Percentiles rank a stretch among this genome's conserved stretches.
Conservation (phyloP, 2,329 filamentous ascomycete genomes). For the Colletotrichum tabaci region DNA sequence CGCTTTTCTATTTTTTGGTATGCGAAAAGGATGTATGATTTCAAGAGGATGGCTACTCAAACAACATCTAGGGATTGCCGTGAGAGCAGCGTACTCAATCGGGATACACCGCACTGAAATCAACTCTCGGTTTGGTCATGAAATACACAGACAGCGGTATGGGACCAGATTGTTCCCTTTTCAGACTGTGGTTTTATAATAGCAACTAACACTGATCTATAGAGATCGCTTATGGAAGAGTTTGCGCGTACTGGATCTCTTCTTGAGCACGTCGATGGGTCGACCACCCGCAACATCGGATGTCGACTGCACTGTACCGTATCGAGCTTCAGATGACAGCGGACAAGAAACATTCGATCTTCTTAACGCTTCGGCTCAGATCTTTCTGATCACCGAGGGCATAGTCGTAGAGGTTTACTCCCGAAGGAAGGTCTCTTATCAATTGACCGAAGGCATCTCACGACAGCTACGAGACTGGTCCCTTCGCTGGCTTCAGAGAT, state of each 20-base stretch:
- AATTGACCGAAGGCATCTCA: conserved; percentile 68
- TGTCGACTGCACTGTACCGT: conserved; percentile 68
- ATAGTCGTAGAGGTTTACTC: conserved; percentile 69
- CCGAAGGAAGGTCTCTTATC: conserved; percentile 66
- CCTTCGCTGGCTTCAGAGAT: conserved; percentile 60
- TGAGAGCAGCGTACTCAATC: conserved; percentile 66
- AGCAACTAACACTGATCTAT: conserved; percentile 10
- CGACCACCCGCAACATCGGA: conserved; percentile 68
- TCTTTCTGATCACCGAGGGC: conserved; percentile 65
- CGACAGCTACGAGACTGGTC: conserved; percentile 68
- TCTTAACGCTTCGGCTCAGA: conserved; percentile 67
- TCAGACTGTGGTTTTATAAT: too few relatives aligned
- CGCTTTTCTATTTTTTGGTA: conserved; percentile 66
- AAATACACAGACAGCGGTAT: conserved; percentile 57
- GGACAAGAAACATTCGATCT: conserved; percentile 60
- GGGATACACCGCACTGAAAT: conserved; percentile 69
- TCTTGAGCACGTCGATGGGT: conserved; percentile 68
- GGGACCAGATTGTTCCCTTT: not conserved
- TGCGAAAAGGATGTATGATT: not conserved
- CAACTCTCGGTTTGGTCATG: conserved; percentile 65
- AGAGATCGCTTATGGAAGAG: conserved; percentile 69
- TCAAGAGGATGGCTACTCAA: conserved; percentile 14
- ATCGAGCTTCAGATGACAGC: conserved; percentile 52
- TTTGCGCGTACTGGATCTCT: conserved; percentile 66
- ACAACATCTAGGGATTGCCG: conserved; percentile 58